Base-by-base conservation (phyloP, 108 stramenopile species). In the Conticribra guillardii region DNA sequence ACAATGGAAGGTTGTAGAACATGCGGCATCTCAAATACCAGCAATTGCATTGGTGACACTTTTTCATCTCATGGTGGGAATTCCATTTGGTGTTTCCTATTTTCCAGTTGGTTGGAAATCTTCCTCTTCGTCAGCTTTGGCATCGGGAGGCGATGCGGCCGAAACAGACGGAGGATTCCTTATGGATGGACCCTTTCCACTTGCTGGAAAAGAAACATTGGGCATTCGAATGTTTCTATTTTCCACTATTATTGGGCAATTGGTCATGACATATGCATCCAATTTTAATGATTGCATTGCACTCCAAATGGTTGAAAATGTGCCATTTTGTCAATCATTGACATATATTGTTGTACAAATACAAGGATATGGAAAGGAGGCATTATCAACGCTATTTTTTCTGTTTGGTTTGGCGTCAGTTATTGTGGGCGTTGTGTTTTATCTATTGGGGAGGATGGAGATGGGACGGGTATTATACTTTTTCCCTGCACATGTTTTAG, bases 301-400 rank as follows among this genome's bases (percentile, higher is more conserved):
- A 14, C 62, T 91, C 30, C 87, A 89, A 65, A 91, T 94, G 93
- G 87, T 94, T 3, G 93, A 94, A 69, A 94, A 94, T 61, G 87
- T 91, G 2, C 90, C 90, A 11, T 94, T 94, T 59, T 83, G 69
- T 58, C 85, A 88, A 31, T 71, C 72, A n/a, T 72, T 94, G 30
- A 66, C 87, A 4, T 22, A 74, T 17, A 87, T 87, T 33, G 89
- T 84, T 29, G 80, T 85, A 33, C 26, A 63, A 60, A 47, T 79
- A 27, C 87, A 88, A 59, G 93, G 90, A 8, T 86, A 78, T 47
- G 87, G 85, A 19, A 70, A 47, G 24, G 89, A 89, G 27, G 85
- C 92, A 1, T 41, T 96, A 31, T 82, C 89, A 4, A 92, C 95
- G 14, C 23, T 94, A 9, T 85, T 96, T 37, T 85, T 91, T 47